Conservation (phyloP, 2,329 filamentous ascomycete genomes). For the Malbranchea zuffiana region DNA sequence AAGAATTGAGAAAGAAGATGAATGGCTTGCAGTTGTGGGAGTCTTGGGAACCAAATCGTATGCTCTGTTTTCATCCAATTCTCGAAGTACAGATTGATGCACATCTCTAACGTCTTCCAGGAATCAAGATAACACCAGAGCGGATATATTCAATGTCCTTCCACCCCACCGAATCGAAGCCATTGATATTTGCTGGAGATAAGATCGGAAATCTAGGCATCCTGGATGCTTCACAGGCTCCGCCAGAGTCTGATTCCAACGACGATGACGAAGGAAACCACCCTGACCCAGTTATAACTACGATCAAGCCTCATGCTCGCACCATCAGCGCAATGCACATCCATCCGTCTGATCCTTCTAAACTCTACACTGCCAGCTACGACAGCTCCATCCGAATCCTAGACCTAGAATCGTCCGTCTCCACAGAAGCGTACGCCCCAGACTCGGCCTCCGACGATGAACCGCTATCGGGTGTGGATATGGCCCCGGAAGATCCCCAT, state of each 20-base stretch:
- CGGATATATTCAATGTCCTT: slow-evolving; percentile 78
- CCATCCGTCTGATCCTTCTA: slow-evolving; percentile 58
- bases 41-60: slow-evolving; percentile 68
- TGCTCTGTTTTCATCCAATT: too few species aligned
- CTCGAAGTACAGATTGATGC: too few species aligned
- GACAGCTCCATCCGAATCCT: slow-evolving; percentile 84
- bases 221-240: slow-evolving; percentile 72
- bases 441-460: slow-evolving; percentile 57
- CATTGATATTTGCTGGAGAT: slow-evolving; percentile 84
- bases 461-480: slow-evolving; percentile 74
- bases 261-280: slow-evolving; percentile 55
- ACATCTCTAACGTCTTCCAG: slow-evolving; percentile 33
- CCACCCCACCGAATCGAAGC: slow-evolving; percentile 76
- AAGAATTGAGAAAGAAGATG: slow-evolving; percentile 64
- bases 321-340: slow-evolving; percentile 82
- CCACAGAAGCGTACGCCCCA: slow-evolving; percentile 71
- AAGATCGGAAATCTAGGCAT: slow-evolving; percentile 86
- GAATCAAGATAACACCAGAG: slow-evolving; percentile 84
- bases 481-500: slow-evolving; percentile 59
- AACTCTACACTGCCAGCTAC: slow-evolving; percentile 77
- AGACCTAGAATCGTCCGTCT: slow-evolving; percentile 69
- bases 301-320: slow-evolving; percentile 78
- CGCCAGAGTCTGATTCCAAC: slow-evolving; percentile 47
- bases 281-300: slow-evolving; percentile 68
- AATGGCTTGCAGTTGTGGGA: slow-evolving; percentile 68